Conservation (phyloP, 2,329 filamentous ascomycete genomes). For the Colletotrichum viniferum region DNA sequence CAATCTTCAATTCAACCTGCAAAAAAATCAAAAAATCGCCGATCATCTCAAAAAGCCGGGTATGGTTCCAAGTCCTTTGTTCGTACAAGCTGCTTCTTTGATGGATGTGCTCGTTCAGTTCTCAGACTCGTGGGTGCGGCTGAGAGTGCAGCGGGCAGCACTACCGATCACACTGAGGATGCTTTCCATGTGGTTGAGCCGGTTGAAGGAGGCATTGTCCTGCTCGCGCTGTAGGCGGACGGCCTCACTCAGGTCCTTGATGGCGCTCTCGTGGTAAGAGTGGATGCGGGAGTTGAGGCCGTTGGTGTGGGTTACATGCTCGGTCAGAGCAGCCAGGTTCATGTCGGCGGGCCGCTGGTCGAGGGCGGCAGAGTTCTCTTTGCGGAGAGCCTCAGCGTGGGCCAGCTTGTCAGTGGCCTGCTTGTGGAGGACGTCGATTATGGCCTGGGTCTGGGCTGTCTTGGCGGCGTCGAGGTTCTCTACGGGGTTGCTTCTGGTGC, state of each 20-base stretch:
- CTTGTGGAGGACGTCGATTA: neutral
- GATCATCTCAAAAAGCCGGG: neutral
- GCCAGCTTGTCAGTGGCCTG: neutral
- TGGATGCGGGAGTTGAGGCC: neutral
- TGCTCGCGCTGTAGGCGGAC: neutral
- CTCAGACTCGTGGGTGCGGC: neutral
- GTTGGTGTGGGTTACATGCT: neutral
- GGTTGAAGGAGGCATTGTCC: neutral
- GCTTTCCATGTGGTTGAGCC: neutral
- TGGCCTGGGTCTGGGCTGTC: neutral
- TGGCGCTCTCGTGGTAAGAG: neutral
- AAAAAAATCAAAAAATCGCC: neutral
- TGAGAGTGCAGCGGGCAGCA: neutral
- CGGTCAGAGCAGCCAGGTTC: neutral
- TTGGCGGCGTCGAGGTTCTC: neutral
- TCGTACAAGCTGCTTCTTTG: neutral
- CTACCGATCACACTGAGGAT: neutral
- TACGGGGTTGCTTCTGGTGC: neutral
- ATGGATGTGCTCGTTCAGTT: neutral
- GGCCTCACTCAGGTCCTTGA: neutral
- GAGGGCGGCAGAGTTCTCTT: neutral
- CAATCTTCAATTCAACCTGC: neutral
- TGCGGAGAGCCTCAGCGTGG: neutral
- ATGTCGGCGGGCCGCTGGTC: neutral
- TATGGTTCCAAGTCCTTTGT: neutral